These are phyloP conservation scores for Alternaria dauci DNA, from an alignment of 2,329 filamentous ascomycete genomes.

Conservation along the genomic window DNA sequence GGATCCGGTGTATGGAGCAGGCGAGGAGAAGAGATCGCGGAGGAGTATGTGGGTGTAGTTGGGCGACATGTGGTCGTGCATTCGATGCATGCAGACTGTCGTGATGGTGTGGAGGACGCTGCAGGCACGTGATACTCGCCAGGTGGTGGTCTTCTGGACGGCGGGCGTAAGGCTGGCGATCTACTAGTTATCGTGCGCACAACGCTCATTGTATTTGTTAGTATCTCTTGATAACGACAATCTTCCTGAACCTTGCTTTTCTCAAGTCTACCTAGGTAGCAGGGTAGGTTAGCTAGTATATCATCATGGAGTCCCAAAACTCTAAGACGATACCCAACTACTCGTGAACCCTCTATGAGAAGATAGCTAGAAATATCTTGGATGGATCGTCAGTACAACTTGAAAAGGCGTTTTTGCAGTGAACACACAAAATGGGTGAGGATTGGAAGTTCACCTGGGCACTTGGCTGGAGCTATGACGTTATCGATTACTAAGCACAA, in stretches of 20 bases:
- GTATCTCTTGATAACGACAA: background rate
- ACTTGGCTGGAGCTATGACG: background rate
- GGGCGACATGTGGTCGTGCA: background rate
- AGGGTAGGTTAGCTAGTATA: background rate
- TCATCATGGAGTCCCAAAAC: background rate
- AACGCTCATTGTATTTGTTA: rapidly evolving
- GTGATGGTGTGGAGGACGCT: too few relatives aligned
- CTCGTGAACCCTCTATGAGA: rapidly evolving
- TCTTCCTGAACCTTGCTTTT: background rate
- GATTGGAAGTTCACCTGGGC: background rate
- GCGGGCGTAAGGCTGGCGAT: background rate
- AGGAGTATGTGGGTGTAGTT: constrained; percentile 20
- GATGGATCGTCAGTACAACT: too few relatives aligned
- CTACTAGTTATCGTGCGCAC: background rate
- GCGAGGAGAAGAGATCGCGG: background rate
- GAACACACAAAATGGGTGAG: rapidly evolving
- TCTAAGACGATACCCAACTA: background rate
- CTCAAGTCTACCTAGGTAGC: background rate
- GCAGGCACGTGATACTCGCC: background rate
- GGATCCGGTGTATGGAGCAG: constrained; percentile 9
- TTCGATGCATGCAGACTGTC: background rate
- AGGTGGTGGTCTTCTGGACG: background rate
- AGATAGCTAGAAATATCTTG: too few relatives aligned
- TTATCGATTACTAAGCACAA: background rate
- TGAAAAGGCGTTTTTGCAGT: rapidly evolving